phyloP scores from a whole-genome alignment of 192 early-diverging fungal genomes.

The Allomyces macrogynus region DNA sequence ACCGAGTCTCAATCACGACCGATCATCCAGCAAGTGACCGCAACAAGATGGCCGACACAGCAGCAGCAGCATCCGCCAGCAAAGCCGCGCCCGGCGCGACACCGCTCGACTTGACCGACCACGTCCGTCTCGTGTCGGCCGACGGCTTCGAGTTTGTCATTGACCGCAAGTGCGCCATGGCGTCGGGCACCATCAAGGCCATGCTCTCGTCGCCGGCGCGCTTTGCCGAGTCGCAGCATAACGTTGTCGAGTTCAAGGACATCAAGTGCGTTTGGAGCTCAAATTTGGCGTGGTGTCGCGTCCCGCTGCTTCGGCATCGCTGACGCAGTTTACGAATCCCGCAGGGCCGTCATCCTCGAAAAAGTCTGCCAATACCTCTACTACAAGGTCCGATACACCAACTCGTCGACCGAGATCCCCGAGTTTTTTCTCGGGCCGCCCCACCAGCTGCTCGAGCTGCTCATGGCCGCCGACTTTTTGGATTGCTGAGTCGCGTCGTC shows the following conservation, averaged over 20 bases:
- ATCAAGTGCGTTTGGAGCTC: conserved; percentile 65
- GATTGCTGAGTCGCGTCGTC: conserved; percentile 36
- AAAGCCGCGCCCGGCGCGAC: neutral
- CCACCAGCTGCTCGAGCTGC: conserved; percentile 67
- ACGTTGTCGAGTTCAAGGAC: conserved; percentile 68
- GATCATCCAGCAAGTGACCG: neutral
- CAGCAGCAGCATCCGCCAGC: too few species aligned
- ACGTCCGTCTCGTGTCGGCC: conserved; percentile 65
- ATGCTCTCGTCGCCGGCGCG: conserved; percentile 77
- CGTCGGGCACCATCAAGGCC: conserved; percentile 81
- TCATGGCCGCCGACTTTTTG: conserved; percentile 91
- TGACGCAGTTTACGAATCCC: too few species aligned
- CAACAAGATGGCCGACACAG: too few species aligned
- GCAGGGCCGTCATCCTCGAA: conserved; percentile 71
- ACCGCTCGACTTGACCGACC: conserved; percentile 13
- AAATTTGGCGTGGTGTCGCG: too few species aligned
- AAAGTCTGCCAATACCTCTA: conserved; percentile 86
- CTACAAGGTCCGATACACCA: conserved; percentile 59
- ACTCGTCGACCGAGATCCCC: conserved; percentile 51
- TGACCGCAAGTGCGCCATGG: conserved; percentile 65
- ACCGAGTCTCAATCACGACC: neutral
- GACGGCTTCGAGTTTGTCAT: conserved; percentile 84
- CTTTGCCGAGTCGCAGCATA: conserved; percentile 79
- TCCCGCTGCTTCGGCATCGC: too few species aligned
- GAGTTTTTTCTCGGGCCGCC: conserved; percentile 70